Base-by-base conservation (phyloP, 2,329 filamentous ascomycete genomes). In the Arthrocladium fulminans region DNA sequence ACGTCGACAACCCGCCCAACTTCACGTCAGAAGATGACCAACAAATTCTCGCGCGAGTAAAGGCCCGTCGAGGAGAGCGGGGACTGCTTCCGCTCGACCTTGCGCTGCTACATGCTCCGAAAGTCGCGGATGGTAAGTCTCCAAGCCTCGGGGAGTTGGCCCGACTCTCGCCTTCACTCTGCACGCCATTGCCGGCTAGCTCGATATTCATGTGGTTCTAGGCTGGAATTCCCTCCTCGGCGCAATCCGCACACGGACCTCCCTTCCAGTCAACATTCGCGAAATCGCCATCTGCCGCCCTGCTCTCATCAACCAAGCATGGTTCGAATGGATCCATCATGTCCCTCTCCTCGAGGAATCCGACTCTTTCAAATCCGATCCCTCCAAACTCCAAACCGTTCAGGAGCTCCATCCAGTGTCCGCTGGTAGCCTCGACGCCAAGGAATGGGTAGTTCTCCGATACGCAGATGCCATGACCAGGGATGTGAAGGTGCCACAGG, bases 391-490 rank as follows among this genome's bases (percentile, higher is more conserved):
- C 25, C 60, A 64, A 13, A 74, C 69, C 6, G 66, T 83, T 57
- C 67, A 74, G 48, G 61, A 61, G 10, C 51, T 63, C 8, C 57
- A 64, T 17, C 65, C 56, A 20, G 67, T 57, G 45, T 51, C 60
- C 1, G 54, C 67, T 17, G 61, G 60, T 6, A 73, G 66, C 1
- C 46, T 70, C 48, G 65, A 65, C 48, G 65, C 61, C 1, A 73
- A 70, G 61, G 80, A 88, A 67, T 80, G 78, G 72, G 81, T 80
- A 0, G 83, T 86, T 27, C 64, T 90, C 47, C 70, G 74, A 39
- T 89, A 88, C 63, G 77, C 87, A 15, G 86, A 94, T 67, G 84
- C 86, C 63, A 94, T 94, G 84, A 94, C 88, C 43, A 71, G 80
- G 55, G 76, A 79, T 38, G 82, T 90, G 0, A 69, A 74, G 45